phyloP scores from a whole-genome alignment of 2,329 filamentous ascomycete genomes.

The Ceratocystis variospora region DNA sequence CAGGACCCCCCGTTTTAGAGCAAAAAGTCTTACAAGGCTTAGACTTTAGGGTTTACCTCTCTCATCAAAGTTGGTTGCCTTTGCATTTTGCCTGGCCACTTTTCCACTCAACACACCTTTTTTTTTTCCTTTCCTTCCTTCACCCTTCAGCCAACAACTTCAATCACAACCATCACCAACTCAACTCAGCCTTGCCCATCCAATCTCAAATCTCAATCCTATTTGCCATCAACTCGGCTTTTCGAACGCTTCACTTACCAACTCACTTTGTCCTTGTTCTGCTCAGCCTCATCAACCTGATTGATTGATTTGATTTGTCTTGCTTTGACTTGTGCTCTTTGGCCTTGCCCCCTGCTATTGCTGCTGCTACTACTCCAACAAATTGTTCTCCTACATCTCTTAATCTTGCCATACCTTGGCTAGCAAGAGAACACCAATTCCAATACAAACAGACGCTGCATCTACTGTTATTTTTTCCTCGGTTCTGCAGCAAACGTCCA shows the following conservation, averaged over 20 bases:
- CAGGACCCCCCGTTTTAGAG: not conserved
- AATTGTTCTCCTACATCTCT: not conserved
- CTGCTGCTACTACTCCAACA: not conserved
- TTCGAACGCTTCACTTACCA: not conserved
- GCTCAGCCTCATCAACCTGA: not conserved
- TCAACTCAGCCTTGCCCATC: not conserved
- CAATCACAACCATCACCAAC: slow-evolving; percentile 6
- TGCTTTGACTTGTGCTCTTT: not conserved
- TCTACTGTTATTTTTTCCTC: too few species aligned
- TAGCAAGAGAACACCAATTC: not conserved
- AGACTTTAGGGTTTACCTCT: not conserved
- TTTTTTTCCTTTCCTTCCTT: not conserved
- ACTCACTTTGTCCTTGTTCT: not conserved
- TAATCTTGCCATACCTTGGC: not conserved
- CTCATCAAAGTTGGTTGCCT: not conserved
- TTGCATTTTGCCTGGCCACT: slow-evolving; percentile 11
- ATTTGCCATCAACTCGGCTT: not conserved
- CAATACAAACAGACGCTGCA: not conserved
- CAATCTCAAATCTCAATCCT: not conserved
- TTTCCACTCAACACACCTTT: slow-evolving; percentile 8
- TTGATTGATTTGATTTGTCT: not conserved
- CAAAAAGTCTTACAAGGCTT: slow-evolving; percentile 1
- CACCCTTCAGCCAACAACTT: not conserved
- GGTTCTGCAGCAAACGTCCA: not conserved
- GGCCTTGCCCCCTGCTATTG: not conserved